Base-by-base conservation (phyloP, 2,329 filamentous ascomycete species). In the Bipolaris oryzae region DNA sequence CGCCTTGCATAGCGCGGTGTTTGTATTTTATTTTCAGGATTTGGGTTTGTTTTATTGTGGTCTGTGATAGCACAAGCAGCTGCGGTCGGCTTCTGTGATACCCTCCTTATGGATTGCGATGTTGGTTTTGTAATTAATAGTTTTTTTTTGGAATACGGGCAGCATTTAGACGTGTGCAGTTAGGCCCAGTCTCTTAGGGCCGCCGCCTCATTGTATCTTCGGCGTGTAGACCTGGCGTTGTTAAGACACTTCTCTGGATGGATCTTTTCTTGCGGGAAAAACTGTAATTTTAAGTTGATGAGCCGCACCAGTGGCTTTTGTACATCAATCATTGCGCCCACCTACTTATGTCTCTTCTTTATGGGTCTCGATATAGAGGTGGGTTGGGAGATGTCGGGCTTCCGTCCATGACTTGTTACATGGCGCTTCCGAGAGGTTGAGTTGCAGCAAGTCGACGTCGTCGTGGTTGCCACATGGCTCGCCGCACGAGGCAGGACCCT, bases 1-100 rank as follows among this genome's bases (percentile, higher is more conserved):
- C 45, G 58, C 54, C 60, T 48, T 62, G 54, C 55, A 67, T 63
- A 68, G 67, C 64, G 61, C 54, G 70, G 70, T 63, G 70, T 73
- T 72, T 54, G 53, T 33, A 53, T 52, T 51, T 57, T 43, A 46
- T 63, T 63, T 63, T 54, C 42, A 33, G 51, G 48, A 46, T 53
- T 54, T 50, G 51, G 48, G 43, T 52, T 54, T 50, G 33, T 58
- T 64, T 63, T 50, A 13, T 31, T 31, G 28, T 35, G 60, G 53
- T 52, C 42, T 67, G 63, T 69, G 62, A 71, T 71, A 64, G 64
- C 63, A 70, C 57, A 55, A 47, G 62, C 61, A 64, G 61, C 53
- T 54, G 50, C 51, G 45, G 44, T 55, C 59, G 56, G 58, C 59
- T 61, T 60, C 51, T 61, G 60, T 64, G 56, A 57, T 62, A 60